These are phyloP conservation scores for Citrullus amarus DNA, from an alignment of 306 rosid genomes.

Conservation along the genomic window DNA sequence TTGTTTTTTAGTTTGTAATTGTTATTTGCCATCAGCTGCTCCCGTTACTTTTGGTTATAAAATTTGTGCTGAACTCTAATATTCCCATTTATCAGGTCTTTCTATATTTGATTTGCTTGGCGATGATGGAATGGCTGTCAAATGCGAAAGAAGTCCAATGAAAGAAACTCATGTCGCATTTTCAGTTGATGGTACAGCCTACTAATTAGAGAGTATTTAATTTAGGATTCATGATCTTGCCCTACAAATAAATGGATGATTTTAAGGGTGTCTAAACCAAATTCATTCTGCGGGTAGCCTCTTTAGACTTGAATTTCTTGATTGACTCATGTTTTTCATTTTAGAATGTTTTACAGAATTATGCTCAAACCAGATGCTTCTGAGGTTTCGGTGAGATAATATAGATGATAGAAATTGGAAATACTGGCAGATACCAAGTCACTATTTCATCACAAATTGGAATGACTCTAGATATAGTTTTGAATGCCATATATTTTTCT, in stretches of 20 bases:
- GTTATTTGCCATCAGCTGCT: background rate
- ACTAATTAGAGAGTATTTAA: background rate
- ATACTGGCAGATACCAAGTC: background rate
- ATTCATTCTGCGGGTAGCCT: background rate
- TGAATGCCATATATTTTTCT: background rate
- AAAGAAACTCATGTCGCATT: slow-evolving; percentile 85
- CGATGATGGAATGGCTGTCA: slow-evolving; percentile 43
- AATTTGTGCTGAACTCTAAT: background rate
- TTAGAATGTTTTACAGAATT: background rate
- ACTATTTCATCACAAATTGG: background rate
- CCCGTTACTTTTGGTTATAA: background rate
- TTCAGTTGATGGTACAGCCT: slow-evolving; percentile 63
- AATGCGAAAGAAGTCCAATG: slow-evolving; percentile 28
- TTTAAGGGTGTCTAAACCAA: background rate
- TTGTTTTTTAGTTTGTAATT: background rate
- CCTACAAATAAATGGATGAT: background rate
- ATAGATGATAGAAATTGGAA: background rate
- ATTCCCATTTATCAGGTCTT: slow-evolving; percentile 30
- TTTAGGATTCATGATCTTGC: background rate
- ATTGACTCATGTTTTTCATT: background rate
- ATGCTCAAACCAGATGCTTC: background rate
- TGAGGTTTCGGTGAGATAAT: background rate
- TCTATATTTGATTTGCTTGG: slow-evolving; percentile 65
- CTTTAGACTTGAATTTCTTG: background rate
- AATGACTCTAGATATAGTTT: background rate